Evolutionary conservation across 2,329 filamentous ascomycete species (phyloP).

Genomic region (Aspergillus pseudoterreus): DNA sequence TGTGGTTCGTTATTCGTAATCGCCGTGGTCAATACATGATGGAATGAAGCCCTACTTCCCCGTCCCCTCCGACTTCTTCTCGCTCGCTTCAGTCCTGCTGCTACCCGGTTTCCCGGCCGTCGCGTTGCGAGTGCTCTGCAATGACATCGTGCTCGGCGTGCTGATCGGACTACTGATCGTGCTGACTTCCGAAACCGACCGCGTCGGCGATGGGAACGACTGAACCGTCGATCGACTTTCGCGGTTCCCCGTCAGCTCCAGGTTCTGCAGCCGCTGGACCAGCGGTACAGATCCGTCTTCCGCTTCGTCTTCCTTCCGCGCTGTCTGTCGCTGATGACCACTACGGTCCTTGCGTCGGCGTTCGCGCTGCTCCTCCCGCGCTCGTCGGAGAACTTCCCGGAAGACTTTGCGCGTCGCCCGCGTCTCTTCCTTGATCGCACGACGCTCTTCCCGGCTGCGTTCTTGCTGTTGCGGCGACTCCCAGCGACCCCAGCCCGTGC

Average conservation of each 20-base stretch:
- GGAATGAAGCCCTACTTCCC: neutral
- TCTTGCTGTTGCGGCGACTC: slow-evolving; percentile 33
- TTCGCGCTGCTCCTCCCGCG: slow-evolving; percentile 34
- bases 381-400: slow-evolving; percentile 30
- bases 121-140: neutral
- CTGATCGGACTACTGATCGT: slow-evolving; percentile 15
- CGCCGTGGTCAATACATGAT: neutral
- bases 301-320: slow-evolving; percentile 7
- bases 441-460: slow-evolving; percentile 25
- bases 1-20: neutral
- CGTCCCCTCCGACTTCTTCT: neutral
- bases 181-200: slow-evolving; percentile 15
- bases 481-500: slow-evolving; percentile 32
- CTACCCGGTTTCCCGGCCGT: neutral
- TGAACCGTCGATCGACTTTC: slow-evolving; percentile 11
- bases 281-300: slow-evolving; percentile 5
- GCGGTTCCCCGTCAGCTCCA: slow-evolving; percentile 14
- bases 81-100: slow-evolving; percentile 2
- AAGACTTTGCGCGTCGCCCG: slow-evolving; percentile 37
- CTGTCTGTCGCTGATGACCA: slow-evolving; percentile 20
- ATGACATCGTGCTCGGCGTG: slow-evolving; percentile 17
- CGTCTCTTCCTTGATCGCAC: slow-evolving; percentile 35
- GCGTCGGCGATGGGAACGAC: slow-evolving; percentile 10
- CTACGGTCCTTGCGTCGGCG: slow-evolving; percentile 18
- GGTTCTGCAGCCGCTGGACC: slow-evolving; percentile 18